Percentiles rank a stretch among this genome's conserved stretches.
These are phyloP conservation scores for Aristolochia fimbriata DNA, from an alignment of 164 flowering plant species.

Conservation along the genomic window DNA sequence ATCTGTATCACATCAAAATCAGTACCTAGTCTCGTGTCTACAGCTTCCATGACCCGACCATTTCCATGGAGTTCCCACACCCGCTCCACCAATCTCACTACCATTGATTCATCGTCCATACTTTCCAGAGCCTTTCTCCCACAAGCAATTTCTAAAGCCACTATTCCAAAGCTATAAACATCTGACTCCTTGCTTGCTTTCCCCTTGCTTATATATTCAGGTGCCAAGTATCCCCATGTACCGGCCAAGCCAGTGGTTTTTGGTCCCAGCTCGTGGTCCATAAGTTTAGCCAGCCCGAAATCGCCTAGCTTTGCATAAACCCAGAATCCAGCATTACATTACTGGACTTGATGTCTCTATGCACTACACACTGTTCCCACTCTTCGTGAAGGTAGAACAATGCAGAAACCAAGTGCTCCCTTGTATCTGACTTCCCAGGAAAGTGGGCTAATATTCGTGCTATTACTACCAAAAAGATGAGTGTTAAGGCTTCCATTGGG, in stretches of 20 bases:
- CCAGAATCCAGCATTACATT: constrained; percentile 35
- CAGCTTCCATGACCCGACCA: constrained; percentile 18
- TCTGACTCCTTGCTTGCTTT: constrained; percentile 42
- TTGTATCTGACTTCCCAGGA: constrained; percentile 2
- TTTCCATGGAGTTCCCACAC: constrained; percentile 33
- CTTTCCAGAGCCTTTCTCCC: constrained; percentile 23
- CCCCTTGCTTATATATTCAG: constrained; percentile 26
- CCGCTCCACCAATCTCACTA: constrained; percentile 26
- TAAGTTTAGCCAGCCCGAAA: constrained; percentile 2
- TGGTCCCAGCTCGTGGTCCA: constrained; percentile 4
- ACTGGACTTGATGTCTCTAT: constrained; percentile 48
- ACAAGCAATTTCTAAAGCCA: constrained; percentile 34
- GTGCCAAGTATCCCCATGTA: constrained; percentile 48
- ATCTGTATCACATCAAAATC: constrained; percentile 12
- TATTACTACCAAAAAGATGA: constrained; percentile 19
- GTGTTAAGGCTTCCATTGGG: constrained; percentile 51
- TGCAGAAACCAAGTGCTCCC: constrained; percentile 2
- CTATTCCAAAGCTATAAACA: constrained; percentile 42
- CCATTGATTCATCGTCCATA: constrained; percentile 4
- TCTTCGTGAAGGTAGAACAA: constrained; percentile 32
- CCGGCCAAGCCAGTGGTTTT: constrained; percentile 31
- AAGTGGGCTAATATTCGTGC: too few relatives aligned
- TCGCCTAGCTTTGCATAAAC: constrained; percentile 10
- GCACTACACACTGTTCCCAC: constrained; percentile 46
- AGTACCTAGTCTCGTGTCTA: not conserved